phyloP scores from a whole-genome alignment of 2,329 filamentous ascomycete genomes.

The Xylaria sp. region DNA sequence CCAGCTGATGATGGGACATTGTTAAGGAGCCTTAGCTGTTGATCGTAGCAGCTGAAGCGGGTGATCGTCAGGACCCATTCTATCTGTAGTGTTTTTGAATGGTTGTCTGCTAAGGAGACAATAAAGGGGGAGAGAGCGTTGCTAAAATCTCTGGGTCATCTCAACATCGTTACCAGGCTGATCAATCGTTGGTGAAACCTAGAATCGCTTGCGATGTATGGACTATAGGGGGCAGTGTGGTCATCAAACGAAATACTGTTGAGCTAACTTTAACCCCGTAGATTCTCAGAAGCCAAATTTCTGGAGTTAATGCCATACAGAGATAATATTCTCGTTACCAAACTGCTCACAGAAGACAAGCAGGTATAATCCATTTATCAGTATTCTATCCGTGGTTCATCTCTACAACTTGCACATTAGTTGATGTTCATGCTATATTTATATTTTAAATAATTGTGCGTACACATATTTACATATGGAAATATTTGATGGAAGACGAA shows the following conservation, averaged over 20 bases:
- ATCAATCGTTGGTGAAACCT: background rate
- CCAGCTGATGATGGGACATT: conserved; percentile 28
- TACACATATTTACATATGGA: background rate
- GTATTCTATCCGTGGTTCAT: too few relatives aligned
- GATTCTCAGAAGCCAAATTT: background rate
- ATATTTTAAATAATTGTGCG: background rate
- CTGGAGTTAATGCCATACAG: background rate
- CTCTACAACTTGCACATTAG: background rate
- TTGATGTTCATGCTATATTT: background rate
- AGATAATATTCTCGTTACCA: background rate
- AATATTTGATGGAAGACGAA: background rate
- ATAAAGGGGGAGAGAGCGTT: conserved; percentile 11
- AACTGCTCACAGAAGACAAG: background rate
- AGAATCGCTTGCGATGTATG: background rate
- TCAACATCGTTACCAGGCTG: background rate
- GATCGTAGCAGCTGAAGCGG: conserved; percentile 8
- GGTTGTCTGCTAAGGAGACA: background rate
- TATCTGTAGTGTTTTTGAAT: conserved; percentile 27
- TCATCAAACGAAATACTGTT: conserved; percentile 1
- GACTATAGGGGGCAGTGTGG: background rate
- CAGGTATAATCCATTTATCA: background rate
- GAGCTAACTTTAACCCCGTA: background rate
- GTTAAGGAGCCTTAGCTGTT: conserved; percentile 20
- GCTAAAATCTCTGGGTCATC: background rate
- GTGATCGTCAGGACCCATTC: conserved; percentile 39